Base-by-base conservation (phyloP, 2,329 filamentous ascomycete genomes). In the Rutstroemia sp. region DNA sequence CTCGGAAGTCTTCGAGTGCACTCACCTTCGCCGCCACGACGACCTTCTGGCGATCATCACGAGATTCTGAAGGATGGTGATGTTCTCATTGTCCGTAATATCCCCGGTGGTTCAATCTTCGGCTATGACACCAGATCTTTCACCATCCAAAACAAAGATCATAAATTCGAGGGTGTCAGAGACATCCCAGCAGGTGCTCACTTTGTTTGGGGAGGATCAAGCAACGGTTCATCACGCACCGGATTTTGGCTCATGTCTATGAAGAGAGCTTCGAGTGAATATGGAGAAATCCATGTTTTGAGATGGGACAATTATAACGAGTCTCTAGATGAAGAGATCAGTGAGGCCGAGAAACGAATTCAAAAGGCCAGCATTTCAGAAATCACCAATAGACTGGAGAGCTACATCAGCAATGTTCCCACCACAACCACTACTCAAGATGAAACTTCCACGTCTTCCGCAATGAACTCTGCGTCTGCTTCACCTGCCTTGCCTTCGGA, bases 281-380 rank as follows among this genome's bases (percentile, higher is more conserved):
- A 57, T 30, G 69, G 70, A 2, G 64, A 67, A 18, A 67, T 73
- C 50, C 68, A 69, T 56, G 73, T 80, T 27, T 73, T 79, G 64
- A 74, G 77, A 62, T 83, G 80, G 82, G 77, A 85, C 65, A 71
- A 66, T 27, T 79, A 77, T 64, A 77, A 79, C 62, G 82, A 85
- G 63, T 71, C 77, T 3, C 70, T 85, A 2, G 71, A 71, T 34
- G 75, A 79, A n/a, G 73, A 79, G 25, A 69, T 74, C 4, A 68
- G 69, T 60, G 66, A 69, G 37, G 69, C 69, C n/a, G 78, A 81
- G 63, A 71, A 72, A 16, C 72, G 71, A 16, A 73, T 76, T 25
- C 75, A 78, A 57, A 71, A 70, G 49, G 70, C 75, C 49, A 72
- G 61, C 25, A 58, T 70, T 18, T 52, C 61, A 12, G 63, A 67